These are phyloP conservation scores for Tephrocybe sp. DNA, from an alignment of 768 basidiomycete genomes.

Conservation along the genomic window DNA sequence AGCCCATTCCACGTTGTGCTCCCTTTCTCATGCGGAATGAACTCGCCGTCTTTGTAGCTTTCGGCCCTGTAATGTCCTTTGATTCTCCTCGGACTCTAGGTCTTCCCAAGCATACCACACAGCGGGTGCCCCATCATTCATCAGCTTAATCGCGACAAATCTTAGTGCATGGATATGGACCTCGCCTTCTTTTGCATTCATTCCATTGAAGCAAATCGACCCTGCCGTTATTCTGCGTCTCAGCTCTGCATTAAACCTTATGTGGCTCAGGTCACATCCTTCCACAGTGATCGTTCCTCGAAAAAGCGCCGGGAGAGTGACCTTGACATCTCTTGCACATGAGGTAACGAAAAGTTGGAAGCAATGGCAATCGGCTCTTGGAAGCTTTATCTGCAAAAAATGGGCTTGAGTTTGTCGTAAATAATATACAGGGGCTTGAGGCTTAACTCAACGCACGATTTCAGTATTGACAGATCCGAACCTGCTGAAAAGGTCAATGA, in stretches of 20 bases:
- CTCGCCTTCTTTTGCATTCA: slow-evolving; percentile 11
- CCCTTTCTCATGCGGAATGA: background rate
- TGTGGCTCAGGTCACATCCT: slow-evolving; percentile 7
- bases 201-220: slow-evolving; percentile 9
- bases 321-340: slow-evolving; percentile 8
- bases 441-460: too few relatives aligned
- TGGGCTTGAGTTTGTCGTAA: too few relatives aligned
- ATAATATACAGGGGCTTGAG: background rate
- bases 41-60: background rate
- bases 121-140: slow-evolving; percentile 2
- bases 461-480: slow-evolving; percentile 15
- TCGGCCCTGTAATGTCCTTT: background rate
- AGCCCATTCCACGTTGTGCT: too few relatives aligned
- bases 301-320: slow-evolving; percentile 12
- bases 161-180: slow-evolving; percentile 14
- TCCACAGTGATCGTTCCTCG: slow-evolving; percentile 12
- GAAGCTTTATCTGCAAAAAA: slow-evolving; percentile 10
- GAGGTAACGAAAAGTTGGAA: slow-evolving; percentile 15
- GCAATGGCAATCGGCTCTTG: slow-evolving; percentile 12
- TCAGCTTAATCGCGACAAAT: slow-evolving; percentile 9
- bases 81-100: background rate
- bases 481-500: slow-evolving; percentile 16
- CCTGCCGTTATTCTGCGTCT: slow-evolving; percentile 8
- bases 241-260: slow-evolving; percentile 10
- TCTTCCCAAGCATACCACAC: slow-evolving; percentile 1